Conservation (phyloP, 192 early-diverging fungal species). For the Umbelopsis isabellina region DNA sequence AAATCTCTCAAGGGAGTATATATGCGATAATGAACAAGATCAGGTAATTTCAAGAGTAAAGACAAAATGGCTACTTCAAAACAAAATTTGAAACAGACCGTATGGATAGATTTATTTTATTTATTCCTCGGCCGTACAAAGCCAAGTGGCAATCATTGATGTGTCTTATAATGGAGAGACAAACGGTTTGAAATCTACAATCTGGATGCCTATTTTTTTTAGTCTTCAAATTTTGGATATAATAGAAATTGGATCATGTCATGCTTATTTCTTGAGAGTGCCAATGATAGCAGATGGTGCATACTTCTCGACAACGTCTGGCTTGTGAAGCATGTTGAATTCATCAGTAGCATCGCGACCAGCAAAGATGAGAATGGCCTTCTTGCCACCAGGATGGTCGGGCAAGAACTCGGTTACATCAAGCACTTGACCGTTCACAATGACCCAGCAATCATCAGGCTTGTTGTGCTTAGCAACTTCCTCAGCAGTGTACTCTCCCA, state of each 20-base stretch:
- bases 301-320: slow-evolving; percentile 78
- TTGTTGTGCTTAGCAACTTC: slow-evolving; percentile 88
- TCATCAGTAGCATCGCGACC: slow-evolving; percentile 87
- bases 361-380: slow-evolving; percentile 82
- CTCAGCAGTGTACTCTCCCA: slow-evolving; percentile 60
- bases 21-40: no score
- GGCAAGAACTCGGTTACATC: slow-evolving; percentile 77
- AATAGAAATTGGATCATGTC: background rate
- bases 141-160: no score
- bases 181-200: no score
- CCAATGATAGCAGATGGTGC: slow-evolving; percentile 51
- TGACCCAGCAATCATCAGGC: slow-evolving; percentile 83
- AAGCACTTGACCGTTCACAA: slow-evolving; percentile 82
- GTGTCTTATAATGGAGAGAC: no score
- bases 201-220: background rate
- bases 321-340: slow-evolving; percentile 85
- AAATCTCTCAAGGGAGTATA: no score
- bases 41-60: no score
- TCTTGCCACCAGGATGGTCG: slow-evolving; percentile 87
- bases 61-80: no score
- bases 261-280: slow-evolving; percentile 29
- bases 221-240: background rate
- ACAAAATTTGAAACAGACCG: no score
- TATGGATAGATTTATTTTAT: no score
- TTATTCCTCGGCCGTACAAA: no score